phyloP scores from a whole-genome alignment of 208 protist species.

The Leishmania major region DNA sequence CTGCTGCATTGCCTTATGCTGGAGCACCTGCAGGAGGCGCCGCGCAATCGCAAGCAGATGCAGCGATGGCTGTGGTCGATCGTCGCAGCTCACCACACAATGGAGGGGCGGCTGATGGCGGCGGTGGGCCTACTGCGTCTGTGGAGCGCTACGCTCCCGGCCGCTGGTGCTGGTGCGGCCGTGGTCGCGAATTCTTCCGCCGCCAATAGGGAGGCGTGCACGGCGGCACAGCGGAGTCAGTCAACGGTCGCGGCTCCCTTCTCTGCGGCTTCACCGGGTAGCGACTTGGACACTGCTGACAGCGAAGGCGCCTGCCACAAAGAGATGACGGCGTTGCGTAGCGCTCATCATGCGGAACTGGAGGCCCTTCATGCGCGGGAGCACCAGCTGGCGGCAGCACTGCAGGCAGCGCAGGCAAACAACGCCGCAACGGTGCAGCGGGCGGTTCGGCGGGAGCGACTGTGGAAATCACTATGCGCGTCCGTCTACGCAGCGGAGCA shows the following conservation, averaged over 20 bases:
- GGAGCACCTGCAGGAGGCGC: conserved; percentile 47
- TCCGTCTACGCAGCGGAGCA: conserved; percentile 64
- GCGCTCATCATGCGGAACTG: conserved; percentile 36
- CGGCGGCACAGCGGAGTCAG: conserved; percentile 8
- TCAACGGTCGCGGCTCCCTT: conserved; percentile 15
- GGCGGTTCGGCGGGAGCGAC: conserved; percentile 41
- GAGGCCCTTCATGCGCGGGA: conserved; percentile 43
- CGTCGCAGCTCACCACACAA: conserved; percentile 63
- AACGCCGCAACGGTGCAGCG: conserved; percentile 24
- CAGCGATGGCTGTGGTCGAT: conserved; percentile 77
- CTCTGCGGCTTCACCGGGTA: neutral
- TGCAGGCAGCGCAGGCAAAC: conserved; percentile 15
- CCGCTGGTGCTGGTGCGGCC: neutral
- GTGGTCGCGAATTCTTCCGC: neutral
- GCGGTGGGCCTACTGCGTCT: conserved; percentile 43
- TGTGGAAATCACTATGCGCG: conserved; percentile 67
- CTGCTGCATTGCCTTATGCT: conserved; percentile 65
- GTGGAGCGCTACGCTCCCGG: conserved; percentile 8
- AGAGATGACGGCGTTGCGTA: neutral
- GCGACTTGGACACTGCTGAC: neutral
- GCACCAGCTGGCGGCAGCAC: conserved; percentile 32
- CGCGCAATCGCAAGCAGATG: conserved; percentile 41
- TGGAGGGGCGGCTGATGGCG: conserved; percentile 67
- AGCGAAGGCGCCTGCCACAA: neutral
- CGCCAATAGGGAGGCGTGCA: neutral